Evolutionary conservation across 805 yeast species (phyloP), one percentile per base, ranked within the genome.

Genomic region (Saccharomycopsis javanensis): DNA sequence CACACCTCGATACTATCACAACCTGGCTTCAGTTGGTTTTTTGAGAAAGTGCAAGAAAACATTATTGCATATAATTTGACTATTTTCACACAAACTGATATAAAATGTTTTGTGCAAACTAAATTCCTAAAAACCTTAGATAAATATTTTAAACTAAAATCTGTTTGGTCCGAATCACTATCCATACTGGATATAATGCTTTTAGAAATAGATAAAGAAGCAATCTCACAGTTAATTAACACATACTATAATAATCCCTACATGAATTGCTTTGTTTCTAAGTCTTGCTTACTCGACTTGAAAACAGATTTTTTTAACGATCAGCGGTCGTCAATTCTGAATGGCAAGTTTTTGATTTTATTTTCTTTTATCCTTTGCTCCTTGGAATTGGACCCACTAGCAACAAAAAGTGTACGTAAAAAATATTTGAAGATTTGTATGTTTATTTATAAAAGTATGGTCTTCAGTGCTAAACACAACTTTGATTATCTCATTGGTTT

Each of bases 321-420:
- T 51, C 35, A 35, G 27, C 48, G n/a, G 20, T 51, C 48, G 16
- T 51, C 31, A 23, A 23, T 51, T 35, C 20, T 51, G 33, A 35
- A 35, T 35, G n/a, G 34, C 5, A 51, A 51, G 28, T 51, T 34
- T 38, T 38, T 51, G 28, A 38, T 51, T 37, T 38, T 51, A 23
- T 51, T 51, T 51, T 51, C 54, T 11, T 51, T 51, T 25, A 51
- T 35, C 37, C 46, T 51, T 51, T 51, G 46, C 16, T 23, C 54
- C 20, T 35, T 31, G 27, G 23, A n/a, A 8, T 20, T 35, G 34
- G 25, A 23, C 7, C 28, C 54, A 2, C 11, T 11, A 20, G 13
- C 28, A 27, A 27, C 13, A 20, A 31, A 35, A 51, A 18, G 1
- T 18, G 15, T 35, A 20, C 20, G 20, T 15, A 25, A n/a, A 11